Conservation (phyloP, 1,139 yeast species). For the Yamadazyma oceani region DNA sequence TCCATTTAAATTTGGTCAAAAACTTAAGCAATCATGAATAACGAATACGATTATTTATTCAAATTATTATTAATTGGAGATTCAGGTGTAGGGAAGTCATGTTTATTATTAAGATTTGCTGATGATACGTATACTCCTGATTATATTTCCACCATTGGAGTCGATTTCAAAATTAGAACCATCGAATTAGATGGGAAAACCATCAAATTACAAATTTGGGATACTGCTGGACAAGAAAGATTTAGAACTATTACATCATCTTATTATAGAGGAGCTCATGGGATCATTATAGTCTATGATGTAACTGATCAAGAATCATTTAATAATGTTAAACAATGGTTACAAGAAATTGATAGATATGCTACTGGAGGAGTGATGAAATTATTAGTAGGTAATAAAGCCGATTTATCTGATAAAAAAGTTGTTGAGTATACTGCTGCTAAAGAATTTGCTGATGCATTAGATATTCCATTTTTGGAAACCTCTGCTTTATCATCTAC, state of each 20-base stretch:
- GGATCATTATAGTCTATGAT: conserved; percentile 95
- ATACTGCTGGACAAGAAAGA: conserved; percentile 98
- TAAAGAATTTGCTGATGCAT: conserved; percentile 95
- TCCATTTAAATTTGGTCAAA: neutral
- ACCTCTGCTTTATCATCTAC: conserved; percentile 95
- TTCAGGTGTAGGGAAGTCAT: conserved; percentile 98
- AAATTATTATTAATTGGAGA: conserved; percentile 93
- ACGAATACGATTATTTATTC: conserved; percentile 95
- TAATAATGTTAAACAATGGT: conserved; percentile 97
- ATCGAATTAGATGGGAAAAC: conserved; percentile 96
- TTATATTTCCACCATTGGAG: conserved; percentile 96
- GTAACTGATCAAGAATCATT: conserved; percentile 98
- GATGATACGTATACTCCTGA: conserved; percentile 98
- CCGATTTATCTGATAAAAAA: conserved; percentile 90
- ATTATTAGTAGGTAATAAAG: conserved; percentile 93
- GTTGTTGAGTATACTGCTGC: conserved; percentile 96
- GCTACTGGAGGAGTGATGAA: conserved; percentile 98
- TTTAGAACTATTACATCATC: conserved; percentile 97
- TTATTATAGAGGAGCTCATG: conserved; percentile 98
- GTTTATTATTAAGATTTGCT: conserved; percentile 90
- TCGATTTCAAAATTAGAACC: conserved; percentile 96
- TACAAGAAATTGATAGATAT: conserved; percentile 97
- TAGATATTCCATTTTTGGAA: conserved; percentile 94
- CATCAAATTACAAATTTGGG: conserved; percentile 97
- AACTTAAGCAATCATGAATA: conserved; percentile 48